Conservation (phyloP, 148 eudicot species). For the Silene conica region DNA sequence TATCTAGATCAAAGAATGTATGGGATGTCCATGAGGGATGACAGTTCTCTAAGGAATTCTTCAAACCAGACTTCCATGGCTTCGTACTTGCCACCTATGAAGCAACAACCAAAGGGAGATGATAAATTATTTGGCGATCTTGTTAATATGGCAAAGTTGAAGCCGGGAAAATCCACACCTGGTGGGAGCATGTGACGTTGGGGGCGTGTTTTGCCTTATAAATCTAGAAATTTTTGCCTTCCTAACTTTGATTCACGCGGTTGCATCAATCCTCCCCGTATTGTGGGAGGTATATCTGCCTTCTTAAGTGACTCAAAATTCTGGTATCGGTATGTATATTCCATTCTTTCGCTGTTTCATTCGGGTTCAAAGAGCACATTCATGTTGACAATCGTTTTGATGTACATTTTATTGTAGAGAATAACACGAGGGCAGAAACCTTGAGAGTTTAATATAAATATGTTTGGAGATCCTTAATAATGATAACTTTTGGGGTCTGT, state of each 20-base stretch:
- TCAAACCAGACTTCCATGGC: constrained; percentile 39
- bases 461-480: constrained; percentile 14
- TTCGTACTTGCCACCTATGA: constrained; percentile 61
- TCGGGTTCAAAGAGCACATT: constrained; percentile 13
- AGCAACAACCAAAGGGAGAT: constrained; percentile 57
- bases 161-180: constrained; percentile 52
- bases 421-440: constrained; percentile 11
- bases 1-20: constrained; percentile 61
- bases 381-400: constrained; percentile 21
- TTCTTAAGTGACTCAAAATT: constrained; percentile 1
- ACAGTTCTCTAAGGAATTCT: constrained; percentile 34
- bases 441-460: not conserved
- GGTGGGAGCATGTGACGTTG: constrained; percentile 65
- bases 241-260: constrained; percentile 11
- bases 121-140: constrained; percentile 96
- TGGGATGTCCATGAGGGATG: constrained; percentile 52
- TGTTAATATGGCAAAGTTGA: constrained; percentile 72
- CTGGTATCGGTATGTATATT: constrained; percentile 22
- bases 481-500: not conserved
- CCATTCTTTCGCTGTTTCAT: constrained; percentile 11
- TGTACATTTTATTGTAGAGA: constrained; percentile 28
- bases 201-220: not conserved
- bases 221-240: constrained; percentile 12
- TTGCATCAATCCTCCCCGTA: constrained; percentile 11
- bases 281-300: constrained; percentile 14